phyloP scores from a whole-genome alignment of 441 rosid species.

The Omphalea diandra region DNA sequence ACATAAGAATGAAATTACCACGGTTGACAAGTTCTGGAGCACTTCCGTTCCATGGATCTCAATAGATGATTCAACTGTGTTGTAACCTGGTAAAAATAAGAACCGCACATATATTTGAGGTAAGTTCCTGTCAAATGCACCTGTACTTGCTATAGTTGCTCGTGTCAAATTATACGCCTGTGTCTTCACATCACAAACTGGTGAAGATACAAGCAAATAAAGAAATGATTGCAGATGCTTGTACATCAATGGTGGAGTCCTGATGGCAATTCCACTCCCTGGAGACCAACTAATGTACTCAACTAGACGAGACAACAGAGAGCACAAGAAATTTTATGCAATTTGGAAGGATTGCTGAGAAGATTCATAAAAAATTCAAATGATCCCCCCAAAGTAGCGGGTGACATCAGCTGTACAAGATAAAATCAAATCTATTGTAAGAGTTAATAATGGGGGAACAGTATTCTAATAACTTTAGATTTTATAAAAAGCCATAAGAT shows the following conservation, averaged over 20 bases:
- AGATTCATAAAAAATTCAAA: slow-evolving; percentile 77
- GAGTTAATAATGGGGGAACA: slow-evolving; percentile 5
- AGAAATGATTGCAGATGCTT: slow-evolving; percentile 68
- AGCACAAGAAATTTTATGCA: slow-evolving; percentile 51
- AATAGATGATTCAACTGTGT: slow-evolving; percentile 34
- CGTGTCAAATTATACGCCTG: slow-evolving; percentile 62
- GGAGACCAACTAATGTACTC: slow-evolving; percentile 64
- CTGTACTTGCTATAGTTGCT: slow-evolving; percentile 84
- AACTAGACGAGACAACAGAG: slow-evolving; percentile 63
- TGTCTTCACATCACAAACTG: slow-evolving; percentile 48
- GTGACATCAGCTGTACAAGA: slow-evolving; percentile 66
- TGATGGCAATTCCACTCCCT: slow-evolving; percentile 40
- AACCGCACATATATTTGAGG: slow-evolving; percentile 78
- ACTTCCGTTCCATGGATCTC: slow-evolving; percentile 44
- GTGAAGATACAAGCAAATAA: slow-evolving; percentile 59
- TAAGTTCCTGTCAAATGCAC: slow-evolving; percentile 81
- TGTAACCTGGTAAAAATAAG: slow-evolving; percentile 64
- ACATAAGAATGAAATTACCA: slow-evolving; percentile 72
- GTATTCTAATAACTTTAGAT: not conserved
- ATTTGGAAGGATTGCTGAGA: slow-evolving; percentile 50
- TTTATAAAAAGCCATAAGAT: slow-evolving; percentile 9
- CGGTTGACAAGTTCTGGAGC: slow-evolving; percentile 54
- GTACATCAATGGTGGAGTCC: slow-evolving; percentile 69
- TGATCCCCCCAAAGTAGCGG: slow-evolving; percentile 70
- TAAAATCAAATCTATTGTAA: slow-evolving; percentile 26